Conservation (phyloP, 1,139 yeast species). For the Candida glucosophila region DNA sequence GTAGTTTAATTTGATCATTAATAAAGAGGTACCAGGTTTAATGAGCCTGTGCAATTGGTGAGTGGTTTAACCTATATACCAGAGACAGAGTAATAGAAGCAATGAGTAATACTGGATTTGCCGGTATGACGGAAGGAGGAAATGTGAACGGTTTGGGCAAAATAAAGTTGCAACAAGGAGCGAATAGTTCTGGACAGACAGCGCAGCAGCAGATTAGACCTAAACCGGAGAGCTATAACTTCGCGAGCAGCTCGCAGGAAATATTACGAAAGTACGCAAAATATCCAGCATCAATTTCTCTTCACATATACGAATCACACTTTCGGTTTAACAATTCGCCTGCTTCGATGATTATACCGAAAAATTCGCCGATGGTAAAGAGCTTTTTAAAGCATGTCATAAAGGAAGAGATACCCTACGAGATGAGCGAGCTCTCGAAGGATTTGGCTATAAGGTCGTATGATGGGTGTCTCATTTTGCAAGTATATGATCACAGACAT, state of each 20-base stretch:
- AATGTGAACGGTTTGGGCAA: too few relatives aligned
- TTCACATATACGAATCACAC: conserved; percentile 87
- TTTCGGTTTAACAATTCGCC: conserved; percentile 63
- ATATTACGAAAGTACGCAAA: conserved; percentile 71
- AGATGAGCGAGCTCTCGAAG: conserved; percentile 78
- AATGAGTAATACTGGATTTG: too few relatives aligned
- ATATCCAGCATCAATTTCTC: conserved; percentile 73
- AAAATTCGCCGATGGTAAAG: conserved; percentile 70
- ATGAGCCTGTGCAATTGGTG: too few relatives aligned
- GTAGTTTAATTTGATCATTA: too few relatives aligned
- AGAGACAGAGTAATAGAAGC: too few relatives aligned
- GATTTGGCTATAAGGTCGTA: conserved; percentile 78
- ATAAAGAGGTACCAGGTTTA: too few relatives aligned
- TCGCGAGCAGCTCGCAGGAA: conserved; percentile 65
- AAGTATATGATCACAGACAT: conserved; percentile 67
- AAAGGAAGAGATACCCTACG: conserved; percentile 77
- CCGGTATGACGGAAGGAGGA: too few relatives aligned
- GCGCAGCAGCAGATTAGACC: conserved; percentile 20
- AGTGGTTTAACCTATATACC: too few relatives aligned
- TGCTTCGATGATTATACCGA: conserved; percentile 76
- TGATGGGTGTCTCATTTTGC: conserved; percentile 83
- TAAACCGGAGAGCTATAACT: conserved; percentile 33
- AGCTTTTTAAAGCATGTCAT: conserved; percentile 74
- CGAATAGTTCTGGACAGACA: too few relatives aligned
- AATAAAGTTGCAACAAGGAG: too few relatives aligned